Evolutionary conservation across 352 stramenopile genomes (phyloP).

Genomic region (Phytophthora palmivora): DNA sequence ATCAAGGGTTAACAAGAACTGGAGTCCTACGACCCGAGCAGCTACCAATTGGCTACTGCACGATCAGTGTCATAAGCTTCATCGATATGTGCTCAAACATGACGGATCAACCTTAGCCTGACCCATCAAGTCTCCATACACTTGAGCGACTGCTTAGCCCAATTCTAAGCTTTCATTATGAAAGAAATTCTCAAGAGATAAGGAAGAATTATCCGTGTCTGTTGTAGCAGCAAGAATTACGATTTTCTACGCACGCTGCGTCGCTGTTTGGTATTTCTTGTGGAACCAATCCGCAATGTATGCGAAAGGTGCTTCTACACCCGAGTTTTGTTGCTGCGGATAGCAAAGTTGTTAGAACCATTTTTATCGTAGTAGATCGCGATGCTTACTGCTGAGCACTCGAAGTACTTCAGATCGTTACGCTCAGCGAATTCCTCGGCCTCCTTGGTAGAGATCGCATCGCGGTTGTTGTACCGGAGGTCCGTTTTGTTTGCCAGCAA

Average conservation of each 20-base stretch:
- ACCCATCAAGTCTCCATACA: conserved; percentile 20
- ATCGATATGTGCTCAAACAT: conserved; percentile 25
- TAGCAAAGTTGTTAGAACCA: conserved; percentile 4
- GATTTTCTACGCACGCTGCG: conserved; percentile 50
- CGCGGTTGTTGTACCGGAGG: conserved; percentile 77
- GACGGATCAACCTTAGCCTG: too few species aligned
- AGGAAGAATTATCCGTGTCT: background rate
- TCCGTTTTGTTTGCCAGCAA: conserved; percentile 85
- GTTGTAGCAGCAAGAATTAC: background rate
- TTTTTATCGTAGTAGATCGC: background rate
- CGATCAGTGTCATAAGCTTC: conserved; percentile 13
- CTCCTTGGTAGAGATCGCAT: conserved; percentile 76
- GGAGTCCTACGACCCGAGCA: conserved; percentile 28
- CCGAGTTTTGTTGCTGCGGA: conserved; percentile 73
- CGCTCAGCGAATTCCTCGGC: conserved; percentile 72
- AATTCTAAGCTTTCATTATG: too few species aligned
- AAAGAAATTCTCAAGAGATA: background rate
- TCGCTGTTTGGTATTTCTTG: conserved; percentile 83
- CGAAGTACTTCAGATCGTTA: conserved; percentile 87
- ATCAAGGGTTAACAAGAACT: conserved; percentile 29
- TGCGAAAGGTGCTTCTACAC: conserved; percentile 76
- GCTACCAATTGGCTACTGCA: conserved; percentile 23
- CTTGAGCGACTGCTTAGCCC: too few species aligned
- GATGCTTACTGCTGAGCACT: conserved; percentile 68
- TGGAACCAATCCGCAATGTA: conserved; percentile 88